A percentile compares a stretch with the other conserved stretches of the same genome.
phyloP scores from a whole-genome alignment of 192 early-diverging fungal genomes.

The Diversispora epigaea region DNA sequence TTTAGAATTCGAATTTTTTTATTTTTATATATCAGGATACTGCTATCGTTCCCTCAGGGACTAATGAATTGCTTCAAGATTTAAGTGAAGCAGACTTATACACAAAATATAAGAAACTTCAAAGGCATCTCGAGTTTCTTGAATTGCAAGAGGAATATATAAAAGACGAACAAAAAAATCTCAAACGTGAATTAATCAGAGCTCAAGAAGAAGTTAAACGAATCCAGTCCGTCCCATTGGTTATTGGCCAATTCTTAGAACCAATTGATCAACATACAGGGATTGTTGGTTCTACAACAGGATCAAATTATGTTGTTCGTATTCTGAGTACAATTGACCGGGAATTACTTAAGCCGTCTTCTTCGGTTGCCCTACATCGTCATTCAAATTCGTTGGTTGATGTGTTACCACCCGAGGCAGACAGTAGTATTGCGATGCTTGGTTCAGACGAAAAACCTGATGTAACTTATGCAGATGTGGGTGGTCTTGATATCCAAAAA shows the following conservation, averaged over 20 bases:
- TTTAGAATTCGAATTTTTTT: no score
- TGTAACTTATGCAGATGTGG: constrained; percentile 78
- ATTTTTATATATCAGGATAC: background rate
- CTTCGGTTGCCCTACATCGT: constrained; percentile 92
- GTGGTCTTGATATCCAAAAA: constrained; percentile 89
- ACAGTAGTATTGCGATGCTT: constrained; percentile 87
- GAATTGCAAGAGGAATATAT: constrained; percentile 99
- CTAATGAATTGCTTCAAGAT: constrained; percentile 53
- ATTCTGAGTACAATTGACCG: constrained; percentile 97
- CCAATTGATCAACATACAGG: constrained; percentile 96
- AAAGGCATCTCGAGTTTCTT: constrained; percentile 92
- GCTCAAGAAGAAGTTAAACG: constrained; percentile 98
- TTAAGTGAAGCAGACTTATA: constrained; percentile 84
- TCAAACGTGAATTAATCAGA: constrained; percentile 90
- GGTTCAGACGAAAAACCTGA: constrained; percentile 78
- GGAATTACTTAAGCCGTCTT: constrained; percentile 91
- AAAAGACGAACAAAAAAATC: constrained; percentile 97
- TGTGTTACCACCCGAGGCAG: constrained; percentile 93
- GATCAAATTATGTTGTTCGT: constrained; percentile 87
- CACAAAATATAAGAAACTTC: constrained; percentile 90
- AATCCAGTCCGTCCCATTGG: constrained; percentile 95
- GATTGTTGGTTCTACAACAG: constrained; percentile 92
- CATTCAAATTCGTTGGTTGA: constrained; percentile 98
- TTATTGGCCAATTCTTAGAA: constrained; percentile 98
- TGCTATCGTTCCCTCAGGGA: background rate